Evolutionary conservation across 352 stramenopile genomes (phyloP), one percentile per base, ranked within the genome.

Genomic region (Phytophthora citricola): DNA sequence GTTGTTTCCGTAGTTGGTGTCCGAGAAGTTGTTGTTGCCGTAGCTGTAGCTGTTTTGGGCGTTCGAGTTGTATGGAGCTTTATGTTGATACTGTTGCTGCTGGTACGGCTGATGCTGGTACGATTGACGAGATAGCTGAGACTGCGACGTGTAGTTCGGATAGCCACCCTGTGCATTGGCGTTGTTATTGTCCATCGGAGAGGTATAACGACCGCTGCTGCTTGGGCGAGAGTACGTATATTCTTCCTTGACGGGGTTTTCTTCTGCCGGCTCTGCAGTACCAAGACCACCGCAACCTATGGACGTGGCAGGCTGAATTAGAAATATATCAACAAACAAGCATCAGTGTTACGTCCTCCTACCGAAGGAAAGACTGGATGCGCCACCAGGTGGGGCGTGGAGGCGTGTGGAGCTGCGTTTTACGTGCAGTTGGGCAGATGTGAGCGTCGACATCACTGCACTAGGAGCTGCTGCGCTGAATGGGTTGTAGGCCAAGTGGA

Each of bases 371-470:
- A 93, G 81, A 52, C 75, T 89, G 38, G 85, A 93, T 24, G 55
- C 73, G 3, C 83, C 85, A 17, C 85, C 83, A 9, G 83, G 85
- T 1, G 85, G 85, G 7, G 83, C 85, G 41, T 92, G 85, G 5
- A 91, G 80, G 10, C 85, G 69, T 24, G 85, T 93, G 31, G 85
- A 92, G 77, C 85, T 93, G 50, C 83, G 83, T 63, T 91, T 91
- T 24, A 93, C 73, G 60, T 89, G 70, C 40, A 93, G 66, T 62
- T 93, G 74, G 39, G 85, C 77, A 17, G 85, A 93, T 55, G 81
- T 93, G 46, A 93, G 76, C 63, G 85, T 92, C 53, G 85, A 92
- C 85, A 93, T 93, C 36, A 6, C 27, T 15, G 27, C 17, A n/a
- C 69, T 12, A 20, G 26, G 48, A 32, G 3, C 17, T 60, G n/a